Evolutionary conservation across 73 alveolate genomes (phyloP).

Genomic region (Urostyla sp.): DNA sequence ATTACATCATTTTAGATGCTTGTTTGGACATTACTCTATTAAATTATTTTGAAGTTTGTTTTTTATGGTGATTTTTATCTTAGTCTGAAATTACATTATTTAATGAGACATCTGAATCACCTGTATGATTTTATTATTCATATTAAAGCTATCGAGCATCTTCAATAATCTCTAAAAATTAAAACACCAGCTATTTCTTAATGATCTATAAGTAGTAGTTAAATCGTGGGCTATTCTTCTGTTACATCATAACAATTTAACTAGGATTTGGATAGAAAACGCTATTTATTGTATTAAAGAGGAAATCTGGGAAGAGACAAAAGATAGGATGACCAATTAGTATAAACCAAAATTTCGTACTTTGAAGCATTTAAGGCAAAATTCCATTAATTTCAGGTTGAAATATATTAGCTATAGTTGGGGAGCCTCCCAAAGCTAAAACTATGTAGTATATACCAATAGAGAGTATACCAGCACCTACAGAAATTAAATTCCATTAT

Average conservation of each 20-base stretch:
- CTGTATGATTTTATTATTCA: too few species aligned
- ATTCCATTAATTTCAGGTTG: slow-evolving; percentile 89
- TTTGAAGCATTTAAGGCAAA: slow-evolving; percentile 54
- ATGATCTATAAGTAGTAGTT: too few species aligned
- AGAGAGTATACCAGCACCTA: slow-evolving; percentile 70
- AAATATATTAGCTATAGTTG: slow-evolving; percentile 70
- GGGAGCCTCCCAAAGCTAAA: slow-evolving; percentile 68
- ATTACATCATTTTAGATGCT: too few species aligned
- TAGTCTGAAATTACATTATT: too few species aligned
- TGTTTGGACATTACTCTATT: too few species aligned
- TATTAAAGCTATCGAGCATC: too few species aligned
- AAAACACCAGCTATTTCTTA: too few species aligned
- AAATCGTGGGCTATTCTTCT: too few species aligned
- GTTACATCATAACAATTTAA: slow-evolving; percentile 17
- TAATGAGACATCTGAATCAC: too few species aligned
- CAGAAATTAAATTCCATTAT: slow-evolving; percentile 79
- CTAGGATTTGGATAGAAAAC: slow-evolving; percentile 33
- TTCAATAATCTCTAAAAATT: too few species aligned
- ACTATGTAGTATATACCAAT: slow-evolving; percentile 81
- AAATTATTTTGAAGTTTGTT: too few species aligned
- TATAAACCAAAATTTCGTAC: slow-evolving; percentile 82
- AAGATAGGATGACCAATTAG: slow-evolving; percentile 81
- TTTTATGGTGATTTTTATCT: too few species aligned
- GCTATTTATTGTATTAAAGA: slow-evolving; percentile 45
- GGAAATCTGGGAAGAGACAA: slow-evolving; percentile 79